phyloP scores from a whole-genome alignment of 2,329 filamentous ascomycete species.

The Cladosporium sp. region DNA sequence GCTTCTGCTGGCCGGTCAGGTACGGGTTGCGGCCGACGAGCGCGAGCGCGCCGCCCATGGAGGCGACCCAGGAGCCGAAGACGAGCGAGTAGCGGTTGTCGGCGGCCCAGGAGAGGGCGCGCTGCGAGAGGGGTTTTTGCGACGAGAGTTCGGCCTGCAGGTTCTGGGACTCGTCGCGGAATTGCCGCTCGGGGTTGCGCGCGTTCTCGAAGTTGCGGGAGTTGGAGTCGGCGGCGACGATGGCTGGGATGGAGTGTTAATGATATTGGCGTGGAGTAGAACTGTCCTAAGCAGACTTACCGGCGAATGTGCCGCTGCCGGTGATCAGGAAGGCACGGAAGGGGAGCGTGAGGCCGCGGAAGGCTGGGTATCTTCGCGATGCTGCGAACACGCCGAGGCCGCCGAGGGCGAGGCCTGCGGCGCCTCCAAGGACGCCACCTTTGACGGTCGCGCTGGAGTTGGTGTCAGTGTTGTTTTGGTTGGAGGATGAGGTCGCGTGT shows the following conservation, averaged over 20 bases:
- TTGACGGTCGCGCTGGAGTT: conserved; percentile 60
- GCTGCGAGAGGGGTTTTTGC: conserved; percentile 53
- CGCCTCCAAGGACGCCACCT: conserved; percentile 70
- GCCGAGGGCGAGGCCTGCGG: conserved; percentile 61
- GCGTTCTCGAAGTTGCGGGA: conserved; percentile 65
- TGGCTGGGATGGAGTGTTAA: conserved; percentile 39
- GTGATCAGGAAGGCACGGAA: conserved; percentile 88
- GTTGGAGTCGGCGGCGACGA: conserved; percentile 74
- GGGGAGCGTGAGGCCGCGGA: conserved; percentile 76
- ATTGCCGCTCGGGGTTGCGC: conserved; percentile 61
- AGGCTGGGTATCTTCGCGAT: conserved; percentile 64
- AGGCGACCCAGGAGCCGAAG: conserved; percentile 71
- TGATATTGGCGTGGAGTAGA: no score
- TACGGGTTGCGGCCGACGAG: conserved; percentile 73
- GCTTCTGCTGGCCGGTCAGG: conserved; percentile 71
- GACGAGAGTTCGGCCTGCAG: conserved; percentile 48
- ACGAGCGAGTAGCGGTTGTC: conserved; percentile 85
- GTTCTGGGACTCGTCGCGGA: conserved; percentile 58
- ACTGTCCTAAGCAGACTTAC: conserved; percentile 33
- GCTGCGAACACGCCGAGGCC: conserved; percentile 61
- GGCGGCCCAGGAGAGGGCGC: conserved; percentile 65
- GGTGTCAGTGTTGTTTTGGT: conserved; percentile 12
- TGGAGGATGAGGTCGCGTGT: conserved; percentile 4
- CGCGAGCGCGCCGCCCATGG: conserved; percentile 67
- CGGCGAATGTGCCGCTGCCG: conserved; percentile 72